These are phyloP conservation scores for Wickerhamiella hasegawae DNA, from an alignment of 805 yeast species.

Conservation along the genomic window DNA sequence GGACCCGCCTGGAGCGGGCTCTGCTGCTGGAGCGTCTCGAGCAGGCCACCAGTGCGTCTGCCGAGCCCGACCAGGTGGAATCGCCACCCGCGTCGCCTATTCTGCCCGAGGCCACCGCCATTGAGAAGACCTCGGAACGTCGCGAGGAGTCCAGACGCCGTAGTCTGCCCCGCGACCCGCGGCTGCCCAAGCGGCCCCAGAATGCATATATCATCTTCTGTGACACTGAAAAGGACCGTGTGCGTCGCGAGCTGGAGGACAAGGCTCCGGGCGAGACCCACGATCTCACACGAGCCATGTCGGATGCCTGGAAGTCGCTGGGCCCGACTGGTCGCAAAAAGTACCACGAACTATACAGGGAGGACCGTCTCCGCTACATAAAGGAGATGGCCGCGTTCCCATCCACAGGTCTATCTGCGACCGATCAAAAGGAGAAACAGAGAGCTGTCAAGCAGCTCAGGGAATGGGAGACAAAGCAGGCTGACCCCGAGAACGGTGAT, in stretches of 20 bases:
- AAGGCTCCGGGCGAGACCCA: conserved; percentile 20
- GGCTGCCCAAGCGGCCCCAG: conserved; percentile 75
- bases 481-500: conserved; percentile 11
- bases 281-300: conserved; percentile 62
- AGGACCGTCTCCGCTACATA: conserved; percentile 60
- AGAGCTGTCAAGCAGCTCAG: conserved; percentile 14
- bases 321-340: conserved; percentile 54
- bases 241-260: conserved; percentile 42
- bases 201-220: conserved; percentile 81
- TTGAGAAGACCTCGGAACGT: not conserved
- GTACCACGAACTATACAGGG: conserved; percentile 58
- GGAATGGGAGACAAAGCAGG: conserved; percentile 12
- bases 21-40: conserved; percentile 69
- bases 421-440: conserved; percentile 14
- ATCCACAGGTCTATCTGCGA: conserved; percentile 16
- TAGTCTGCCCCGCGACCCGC: conserved; percentile 53
- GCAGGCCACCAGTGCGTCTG: conserved; percentile 15
- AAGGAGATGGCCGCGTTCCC: conserved; percentile 49
- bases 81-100: conserved; percentile 8
- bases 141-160: conserved; percentile 8
- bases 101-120: not conserved
- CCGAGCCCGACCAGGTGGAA: conserved; percentile 10
- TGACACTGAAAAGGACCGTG: conserved; percentile 65
- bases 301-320: conserved; percentile 74
- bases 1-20: conserved; percentile 71